phyloP scores from a whole-genome alignment of 2,329 filamentous ascomycete species.

The Trichoderma sp. region DNA sequence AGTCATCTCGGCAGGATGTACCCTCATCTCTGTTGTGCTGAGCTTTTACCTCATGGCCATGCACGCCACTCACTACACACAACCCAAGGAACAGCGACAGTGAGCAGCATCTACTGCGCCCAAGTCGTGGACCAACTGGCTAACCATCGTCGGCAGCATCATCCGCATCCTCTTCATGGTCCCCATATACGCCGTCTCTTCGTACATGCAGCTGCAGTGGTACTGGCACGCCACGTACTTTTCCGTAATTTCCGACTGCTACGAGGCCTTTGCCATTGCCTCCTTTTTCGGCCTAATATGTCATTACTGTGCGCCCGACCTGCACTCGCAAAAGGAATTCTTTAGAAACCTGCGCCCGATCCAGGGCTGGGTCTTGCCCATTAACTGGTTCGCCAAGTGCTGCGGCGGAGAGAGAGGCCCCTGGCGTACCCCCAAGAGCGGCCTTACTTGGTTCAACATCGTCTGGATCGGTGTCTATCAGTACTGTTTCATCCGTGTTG shows the following conservation, averaged over 20 bases:
- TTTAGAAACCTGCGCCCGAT: constrained; percentile 65
- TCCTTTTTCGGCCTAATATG: constrained; percentile 83
- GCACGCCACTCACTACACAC: constrained; percentile 60
- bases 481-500: constrained; percentile 76
- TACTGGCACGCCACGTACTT: constrained; percentile 80
- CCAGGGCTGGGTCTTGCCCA: constrained; percentile 71
- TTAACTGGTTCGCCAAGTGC: constrained; percentile 67
- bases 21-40: constrained; percentile 49
- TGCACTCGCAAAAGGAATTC: constrained; percentile 79
- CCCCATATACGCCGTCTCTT: constrained; percentile 72
- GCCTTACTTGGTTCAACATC: constrained; percentile 87
- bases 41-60: constrained; percentile 56
- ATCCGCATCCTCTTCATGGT: constrained; percentile 89
- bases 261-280: constrained; percentile 84
- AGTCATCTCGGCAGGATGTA: constrained; percentile 47
- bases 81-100: constrained; percentile 58
- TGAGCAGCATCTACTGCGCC: constrained; percentile 30
- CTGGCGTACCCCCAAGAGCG: constrained; percentile 73
- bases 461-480: constrained; percentile 81
- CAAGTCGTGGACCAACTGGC: background rate
- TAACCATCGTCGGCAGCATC: constrained; percentile 50
- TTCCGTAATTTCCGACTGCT: constrained; percentile 76
- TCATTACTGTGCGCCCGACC: constrained; percentile 71
- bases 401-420: constrained; percentile 66
- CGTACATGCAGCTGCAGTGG: constrained; percentile 69